These are phyloP conservation scores for Excoecaria agallocha DNA, from an alignment of 345 rosid species.

Conservation along the genomic window DNA sequence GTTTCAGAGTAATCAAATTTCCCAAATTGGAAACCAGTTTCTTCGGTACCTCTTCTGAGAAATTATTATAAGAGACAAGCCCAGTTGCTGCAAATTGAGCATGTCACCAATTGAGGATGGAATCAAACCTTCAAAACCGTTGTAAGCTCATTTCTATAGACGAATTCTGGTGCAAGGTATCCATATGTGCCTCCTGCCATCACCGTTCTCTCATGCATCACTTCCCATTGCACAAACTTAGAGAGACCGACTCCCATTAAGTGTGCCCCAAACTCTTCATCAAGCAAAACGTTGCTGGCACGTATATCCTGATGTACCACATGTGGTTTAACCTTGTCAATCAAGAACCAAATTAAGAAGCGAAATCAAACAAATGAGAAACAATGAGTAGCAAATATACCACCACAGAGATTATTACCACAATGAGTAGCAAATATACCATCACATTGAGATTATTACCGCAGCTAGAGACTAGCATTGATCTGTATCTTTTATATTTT, in stretches of 20 bases:
- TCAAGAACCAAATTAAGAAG: slow-evolving; percentile 59
- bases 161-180: slow-evolving; percentile 93
- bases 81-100: not conserved
- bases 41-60: not conserved
- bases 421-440: not conserved
- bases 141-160: slow-evolving; percentile 76
- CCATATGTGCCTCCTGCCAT: slow-evolving; percentile 98
- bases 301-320: slow-evolving; percentile 93
- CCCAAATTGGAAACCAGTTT: not conserved
- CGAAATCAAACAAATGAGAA: slow-evolving; percentile 6
- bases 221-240: slow-evolving; percentile 96
- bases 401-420: not conserved
- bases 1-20: not conserved
- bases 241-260: slow-evolving; percentile 96
- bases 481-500: not conserved
- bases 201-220: slow-evolving; percentile 89
- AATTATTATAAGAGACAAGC: slow-evolving; percentile 4
- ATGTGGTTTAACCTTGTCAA: slow-evolving; percentile 95
- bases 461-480: not conserved
- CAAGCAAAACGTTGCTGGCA: slow-evolving; percentile 83
- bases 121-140: not conserved
- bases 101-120: slow-evolving; percentile 2
- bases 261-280: slow-evolving; percentile 94
- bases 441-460: not conserved
- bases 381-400: not conserved